Percentiles rank a stretch among this genome's conserved stretches.
phyloP scores from a whole-genome alignment of 108 stramenopile genomes.

The Licmophora abbreviata region DNA sequence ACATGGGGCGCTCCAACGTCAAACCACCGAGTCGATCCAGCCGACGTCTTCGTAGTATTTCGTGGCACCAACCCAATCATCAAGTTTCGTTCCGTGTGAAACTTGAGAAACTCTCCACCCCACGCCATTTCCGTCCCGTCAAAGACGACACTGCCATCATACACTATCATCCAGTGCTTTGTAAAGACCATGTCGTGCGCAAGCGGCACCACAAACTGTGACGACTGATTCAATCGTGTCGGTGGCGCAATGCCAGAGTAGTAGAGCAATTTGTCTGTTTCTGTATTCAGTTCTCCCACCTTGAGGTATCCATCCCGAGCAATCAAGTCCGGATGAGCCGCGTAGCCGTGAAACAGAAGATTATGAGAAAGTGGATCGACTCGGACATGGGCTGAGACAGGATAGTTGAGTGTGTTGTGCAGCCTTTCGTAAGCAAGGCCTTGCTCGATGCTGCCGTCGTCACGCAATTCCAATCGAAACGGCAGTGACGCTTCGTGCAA shows the following conservation, averaged over 20 bases:
- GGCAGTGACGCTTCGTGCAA: constrained; percentile 30
- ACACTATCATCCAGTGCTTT: constrained; percentile 26
- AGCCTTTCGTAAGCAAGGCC: constrained; percentile 21
- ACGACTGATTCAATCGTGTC: constrained; percentile 24
- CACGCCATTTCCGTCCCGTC: constrained; percentile 1
- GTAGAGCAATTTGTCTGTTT: too few species aligned
- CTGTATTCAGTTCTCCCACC: constrained; percentile 19
- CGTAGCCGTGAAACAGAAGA: constrained; percentile 35
- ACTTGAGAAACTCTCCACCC: background rate
- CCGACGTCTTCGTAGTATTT: too few species aligned
- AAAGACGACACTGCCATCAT: constrained; percentile 37
- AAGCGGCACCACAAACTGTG: too few species aligned
- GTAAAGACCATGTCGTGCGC: constrained; percentile 30
- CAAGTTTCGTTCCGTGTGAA: background rate
- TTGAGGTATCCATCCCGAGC: constrained; percentile 28
- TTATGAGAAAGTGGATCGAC: constrained; percentile 12
- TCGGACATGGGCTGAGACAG: constrained; percentile 31
- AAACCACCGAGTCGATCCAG: constrained; percentile 13
- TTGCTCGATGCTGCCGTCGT: constrained; percentile 26
- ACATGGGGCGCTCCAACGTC: constrained; percentile 28
- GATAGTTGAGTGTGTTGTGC: constrained; percentile 20
- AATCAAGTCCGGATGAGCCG: constrained; percentile 21
- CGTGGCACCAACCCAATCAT: background rate
- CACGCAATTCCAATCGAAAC: constrained; percentile 25
- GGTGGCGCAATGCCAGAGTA: constrained; percentile 20